Evolutionary conservation across 2,329 filamentous ascomycete species (phyloP).

Genomic region (Epichloe glyceriae): DNA sequence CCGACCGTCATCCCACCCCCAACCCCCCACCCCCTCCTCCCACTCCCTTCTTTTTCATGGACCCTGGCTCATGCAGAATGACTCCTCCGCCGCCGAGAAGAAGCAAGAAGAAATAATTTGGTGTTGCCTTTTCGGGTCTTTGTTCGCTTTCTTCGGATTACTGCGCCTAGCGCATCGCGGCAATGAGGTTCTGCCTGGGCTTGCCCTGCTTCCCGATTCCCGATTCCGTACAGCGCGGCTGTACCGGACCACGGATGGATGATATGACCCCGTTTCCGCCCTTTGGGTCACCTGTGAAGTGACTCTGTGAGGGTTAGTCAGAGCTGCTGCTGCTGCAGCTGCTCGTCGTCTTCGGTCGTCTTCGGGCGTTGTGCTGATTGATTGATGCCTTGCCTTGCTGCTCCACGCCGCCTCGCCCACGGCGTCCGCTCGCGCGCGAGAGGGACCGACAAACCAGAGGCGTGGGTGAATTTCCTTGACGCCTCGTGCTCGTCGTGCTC

Average conservation of each 20-base stretch:
- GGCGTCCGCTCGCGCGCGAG: neutral
- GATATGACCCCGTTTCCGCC: slow-evolving; percentile 6
- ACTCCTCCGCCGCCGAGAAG: neutral
- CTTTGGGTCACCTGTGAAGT: slow-evolving; percentile 12
- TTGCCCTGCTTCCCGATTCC: slow-evolving; percentile 12
- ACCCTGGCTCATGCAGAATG: neutral
- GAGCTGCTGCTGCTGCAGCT: slow-evolving; percentile 12
- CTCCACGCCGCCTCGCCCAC: neutral
- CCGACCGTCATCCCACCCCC: neutral
- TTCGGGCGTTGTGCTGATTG: neutral
- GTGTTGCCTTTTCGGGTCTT: neutral
- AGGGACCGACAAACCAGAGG: neutral
- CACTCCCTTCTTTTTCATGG: neutral
- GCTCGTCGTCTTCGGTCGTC: neutral
- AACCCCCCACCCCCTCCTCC: neutral
- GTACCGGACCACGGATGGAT: slow-evolving; percentile 12
- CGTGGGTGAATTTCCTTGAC: neutral
- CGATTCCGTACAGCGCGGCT: slow-evolving; percentile 9
- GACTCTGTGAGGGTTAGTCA: slow-evolving; percentile 18
- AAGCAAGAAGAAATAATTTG: neutral
- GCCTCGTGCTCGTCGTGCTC: neutral
- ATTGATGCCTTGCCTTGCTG: neutral
- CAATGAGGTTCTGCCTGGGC: neutral
- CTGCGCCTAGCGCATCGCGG: neutral
- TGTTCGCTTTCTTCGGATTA: neutral